A percentile compares a stretch with the other conserved stretches of the same genome.
Evolutionary conservation across 2,329 filamentous ascomycete genomes (phyloP).

Genomic region (Colletotrichum abscissum): DNA sequence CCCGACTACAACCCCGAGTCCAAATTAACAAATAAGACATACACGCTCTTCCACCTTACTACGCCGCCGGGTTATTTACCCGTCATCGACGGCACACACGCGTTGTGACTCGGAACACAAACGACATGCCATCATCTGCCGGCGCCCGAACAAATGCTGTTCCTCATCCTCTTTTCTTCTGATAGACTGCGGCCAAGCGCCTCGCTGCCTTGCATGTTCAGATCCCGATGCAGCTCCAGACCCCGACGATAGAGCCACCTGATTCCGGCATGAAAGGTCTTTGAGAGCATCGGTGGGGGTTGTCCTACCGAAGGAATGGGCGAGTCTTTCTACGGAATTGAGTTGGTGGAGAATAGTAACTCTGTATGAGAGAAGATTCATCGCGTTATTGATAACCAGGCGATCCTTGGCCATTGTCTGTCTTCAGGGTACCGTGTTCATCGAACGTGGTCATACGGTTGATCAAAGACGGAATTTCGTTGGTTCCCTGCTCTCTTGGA

Average conservation of each 20-base stretch:
- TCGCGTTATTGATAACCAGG: too few relatives aligned
- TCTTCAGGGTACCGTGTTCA: background rate
- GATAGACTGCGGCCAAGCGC: background rate
- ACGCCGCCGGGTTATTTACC: background rate
- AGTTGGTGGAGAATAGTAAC: background rate
- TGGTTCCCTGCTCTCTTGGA: background rate
- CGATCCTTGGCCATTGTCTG: too few relatives aligned
- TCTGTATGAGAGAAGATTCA: background rate
- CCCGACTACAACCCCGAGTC: background rate
- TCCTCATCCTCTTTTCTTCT: background rate
- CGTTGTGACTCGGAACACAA: background rate
- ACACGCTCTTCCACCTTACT: background rate
- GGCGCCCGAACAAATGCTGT: background rate
- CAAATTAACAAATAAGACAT: background rate
- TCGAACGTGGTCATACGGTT: background rate
- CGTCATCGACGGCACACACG: background rate
- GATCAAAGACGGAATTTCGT: background rate
- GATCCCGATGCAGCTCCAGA: background rate
- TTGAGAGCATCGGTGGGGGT: background rate
- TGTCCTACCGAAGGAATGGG: background rate
- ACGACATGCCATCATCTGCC: background rate
- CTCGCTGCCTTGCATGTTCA: background rate
- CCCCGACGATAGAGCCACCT: background rate
- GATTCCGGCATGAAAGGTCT: background rate
- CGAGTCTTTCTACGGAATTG: background rate